Evolutionary conservation across 495 filamentous ascomycete species (phyloP).

Genomic region (Xylaria intraflava): DNA sequence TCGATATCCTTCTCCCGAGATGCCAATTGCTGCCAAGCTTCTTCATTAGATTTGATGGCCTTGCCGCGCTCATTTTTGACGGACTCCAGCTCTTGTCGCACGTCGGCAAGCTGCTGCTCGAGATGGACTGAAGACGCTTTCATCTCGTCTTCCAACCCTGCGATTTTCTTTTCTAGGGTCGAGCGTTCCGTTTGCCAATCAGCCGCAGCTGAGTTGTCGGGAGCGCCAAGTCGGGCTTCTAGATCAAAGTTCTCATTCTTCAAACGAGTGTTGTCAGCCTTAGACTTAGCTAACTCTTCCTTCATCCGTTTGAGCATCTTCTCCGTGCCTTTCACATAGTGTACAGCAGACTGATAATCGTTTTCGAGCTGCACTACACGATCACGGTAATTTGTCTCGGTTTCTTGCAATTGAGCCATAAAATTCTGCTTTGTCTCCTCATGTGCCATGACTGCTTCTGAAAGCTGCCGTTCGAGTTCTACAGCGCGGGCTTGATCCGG

Average conservation of each 20-base stretch:
- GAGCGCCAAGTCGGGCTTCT: constrained; percentile 42
- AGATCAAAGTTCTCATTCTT: constrained; percentile 68
- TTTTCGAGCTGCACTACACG: constrained; percentile 89
- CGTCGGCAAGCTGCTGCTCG: constrained; percentile 60
- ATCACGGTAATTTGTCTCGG: constrained; percentile 77
- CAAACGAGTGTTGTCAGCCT: constrained; percentile 73
- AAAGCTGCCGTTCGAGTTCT: constrained; percentile 87
- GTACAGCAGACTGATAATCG: constrained; percentile 98
- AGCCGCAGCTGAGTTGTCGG: constrained; percentile 35
- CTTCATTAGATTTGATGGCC: constrained; percentile 49
- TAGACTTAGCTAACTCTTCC: constrained; percentile 85
- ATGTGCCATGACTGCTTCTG: constrained; percentile 67
- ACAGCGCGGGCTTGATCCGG: constrained; percentile 76
- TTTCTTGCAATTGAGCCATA: constrained; percentile 73
- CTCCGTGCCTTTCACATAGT: constrained; percentile 97
- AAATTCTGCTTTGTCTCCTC: constrained; percentile 72
- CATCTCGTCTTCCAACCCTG: constrained; percentile 59
- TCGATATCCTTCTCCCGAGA: constrained; percentile 64
- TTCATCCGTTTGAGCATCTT: constrained; percentile 99
- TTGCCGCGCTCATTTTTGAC: constrained; percentile 63
- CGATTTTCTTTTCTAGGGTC: constrained; percentile 58
- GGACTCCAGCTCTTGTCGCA: constrained; percentile 59
- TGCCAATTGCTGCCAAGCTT: constrained; percentile 52
- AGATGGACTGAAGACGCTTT: constrained; percentile 57
- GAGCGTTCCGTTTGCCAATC: constrained; percentile 76